These are phyloP conservation scores for Arthrocladium fulminans DNA, from an alignment of 2,329 filamentous ascomycete species.

Conservation along the genomic window DNA sequence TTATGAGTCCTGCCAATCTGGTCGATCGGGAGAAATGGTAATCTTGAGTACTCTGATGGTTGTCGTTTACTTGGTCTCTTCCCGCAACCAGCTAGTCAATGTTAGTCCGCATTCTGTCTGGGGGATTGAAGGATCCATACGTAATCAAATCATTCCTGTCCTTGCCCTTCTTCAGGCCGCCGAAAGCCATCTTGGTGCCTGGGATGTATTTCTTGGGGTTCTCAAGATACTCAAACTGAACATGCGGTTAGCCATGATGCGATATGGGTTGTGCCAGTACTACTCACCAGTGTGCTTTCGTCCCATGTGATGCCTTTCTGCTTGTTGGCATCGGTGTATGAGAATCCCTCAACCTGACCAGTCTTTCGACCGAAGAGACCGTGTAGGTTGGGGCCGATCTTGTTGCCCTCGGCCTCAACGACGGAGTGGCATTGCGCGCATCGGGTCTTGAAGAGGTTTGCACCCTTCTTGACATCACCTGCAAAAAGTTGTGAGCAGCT, in stretches of 20 bases:
- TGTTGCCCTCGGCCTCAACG: slow-evolving; percentile 84
- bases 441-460: slow-evolving; percentile 97
- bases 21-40: neutral
- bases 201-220: slow-evolving; percentile 99
- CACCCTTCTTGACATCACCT: slow-evolving; percentile 95
- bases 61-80: slow-evolving; percentile 25
- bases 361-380: slow-evolving; percentile 96
- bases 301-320: slow-evolving; percentile 85
- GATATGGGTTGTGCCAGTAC: neutral
- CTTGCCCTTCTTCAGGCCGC: slow-evolving; percentile 99
- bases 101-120: slow-evolving; percentile 13
- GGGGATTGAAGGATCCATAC: slow-evolving; percentile 45
- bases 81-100: slow-evolving; percentile 23
- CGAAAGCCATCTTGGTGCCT: slow-evolving; percentile 99
- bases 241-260: neutral
- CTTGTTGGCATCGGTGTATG: slow-evolving; percentile 99
- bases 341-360: slow-evolving; percentile 81
- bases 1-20: neutral
- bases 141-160: slow-evolving; percentile 98
- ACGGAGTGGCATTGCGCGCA: slow-evolving; percentile 98
- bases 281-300: slow-evolving; percentile 68
- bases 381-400: slow-evolving; percentile 94
- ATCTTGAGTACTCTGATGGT: neutral
- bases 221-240: slow-evolving; percentile 92
- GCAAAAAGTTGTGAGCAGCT: slow-evolving; percentile 10